Base-by-base conservation (phyloP, 2,329 filamentous ascomycete species). In the Fusarium compactum region DNA sequence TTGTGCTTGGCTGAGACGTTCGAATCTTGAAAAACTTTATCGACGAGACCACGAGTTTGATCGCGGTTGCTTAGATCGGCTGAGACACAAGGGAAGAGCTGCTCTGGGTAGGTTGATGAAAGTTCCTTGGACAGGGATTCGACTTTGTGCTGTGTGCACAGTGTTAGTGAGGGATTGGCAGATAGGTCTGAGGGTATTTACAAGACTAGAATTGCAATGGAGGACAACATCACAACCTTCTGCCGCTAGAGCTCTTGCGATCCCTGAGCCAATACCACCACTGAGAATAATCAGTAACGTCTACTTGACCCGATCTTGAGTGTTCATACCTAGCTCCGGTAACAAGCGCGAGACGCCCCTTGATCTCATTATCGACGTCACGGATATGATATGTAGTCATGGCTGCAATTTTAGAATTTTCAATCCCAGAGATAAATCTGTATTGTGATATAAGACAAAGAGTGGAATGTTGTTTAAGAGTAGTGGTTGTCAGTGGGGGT, bases 161-260 rank as follows among this genome's bases (percentile, higher is more conserved):
- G 29, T 2, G 20, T 47, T 7, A 59, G 55, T 25, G n/a, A 3
- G 9, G 14, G 14, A 1, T 5, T 11, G 8, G n/a, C 11, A 0
- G n/a, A n/a, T n/a, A n/a, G n/a, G n/a, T n/a, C n/a, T n/a, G n/a
- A n/a, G n/a, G n/a, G n/a, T n/a, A n/a, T n/a, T n/a, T n/a, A n/a
- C n/a, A n/a, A 59, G 24, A 14, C 63, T 70, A 8, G 67, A 50
- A 9, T 70, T 71, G 4, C 67, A 70, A 4, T 70, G 67, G 1
- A 70, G 67, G 15, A 60, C 58, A 38, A 70, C 67, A 29, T 70
- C 67, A 3, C 67, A 70, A 0, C 67, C 67, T 9, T 70, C 67
- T 1, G 43, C 63, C 11, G 67, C 67, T 2, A 70, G 25, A 15
- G 51, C 63, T 20, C 32, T 43, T 2, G 67, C 46, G 24, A 70